These are phyloP conservation scores for Cutaneotrichosporon cavernicola DNA, from an alignment of 1,284 basidiomycete species.

Conservation along the genomic window DNA sequence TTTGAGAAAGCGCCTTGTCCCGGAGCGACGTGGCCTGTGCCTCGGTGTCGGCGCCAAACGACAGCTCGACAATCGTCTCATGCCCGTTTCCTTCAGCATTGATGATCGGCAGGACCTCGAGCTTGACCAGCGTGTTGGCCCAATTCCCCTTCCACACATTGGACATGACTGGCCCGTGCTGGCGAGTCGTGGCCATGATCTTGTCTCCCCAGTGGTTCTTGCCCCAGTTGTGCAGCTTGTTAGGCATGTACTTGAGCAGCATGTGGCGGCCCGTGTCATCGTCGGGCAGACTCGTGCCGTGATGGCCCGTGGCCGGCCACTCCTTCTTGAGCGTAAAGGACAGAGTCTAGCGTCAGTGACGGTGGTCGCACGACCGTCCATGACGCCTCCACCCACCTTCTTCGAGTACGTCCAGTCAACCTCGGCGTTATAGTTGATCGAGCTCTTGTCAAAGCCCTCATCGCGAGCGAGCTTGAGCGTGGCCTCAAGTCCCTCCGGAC, in stretches of 20 bases:
- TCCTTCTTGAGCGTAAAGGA: constrained; percentile 6
- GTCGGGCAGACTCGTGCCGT: constrained; percentile 7
- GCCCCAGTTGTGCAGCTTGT: constrained; percentile 11
- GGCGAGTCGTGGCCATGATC: constrained; percentile 6
- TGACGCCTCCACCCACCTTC: background rate
- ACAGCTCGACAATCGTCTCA: constrained; percentile 15
- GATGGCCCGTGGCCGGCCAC: background rate
- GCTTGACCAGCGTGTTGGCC: constrained; percentile 1
- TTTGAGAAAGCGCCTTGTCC: constrained; percentile 8
- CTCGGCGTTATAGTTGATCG: constrained; percentile 14
- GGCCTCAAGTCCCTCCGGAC: background rate
- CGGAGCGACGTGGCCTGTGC: constrained; percentile 6
- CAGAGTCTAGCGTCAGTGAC: constrained; percentile 3
- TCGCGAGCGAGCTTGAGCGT: constrained; percentile 10
- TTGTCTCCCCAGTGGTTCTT: constrained; percentile 10
- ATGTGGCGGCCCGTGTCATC: background rate
- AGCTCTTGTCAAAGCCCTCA: constrained; percentile 13
- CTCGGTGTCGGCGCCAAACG: constrained; percentile 7
- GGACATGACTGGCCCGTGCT: constrained; percentile 13
- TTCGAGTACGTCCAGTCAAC: constrained; percentile 20
- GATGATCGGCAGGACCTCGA: constrained; percentile 16
- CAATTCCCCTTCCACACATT: constrained; percentile 8
- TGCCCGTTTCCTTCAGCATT: background rate
- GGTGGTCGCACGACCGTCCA: no score
- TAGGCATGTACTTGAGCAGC: constrained; percentile 9